phyloP scores from a whole-genome alignment of 164 flowering plant species.

The Taxillus chinensis region DNA sequence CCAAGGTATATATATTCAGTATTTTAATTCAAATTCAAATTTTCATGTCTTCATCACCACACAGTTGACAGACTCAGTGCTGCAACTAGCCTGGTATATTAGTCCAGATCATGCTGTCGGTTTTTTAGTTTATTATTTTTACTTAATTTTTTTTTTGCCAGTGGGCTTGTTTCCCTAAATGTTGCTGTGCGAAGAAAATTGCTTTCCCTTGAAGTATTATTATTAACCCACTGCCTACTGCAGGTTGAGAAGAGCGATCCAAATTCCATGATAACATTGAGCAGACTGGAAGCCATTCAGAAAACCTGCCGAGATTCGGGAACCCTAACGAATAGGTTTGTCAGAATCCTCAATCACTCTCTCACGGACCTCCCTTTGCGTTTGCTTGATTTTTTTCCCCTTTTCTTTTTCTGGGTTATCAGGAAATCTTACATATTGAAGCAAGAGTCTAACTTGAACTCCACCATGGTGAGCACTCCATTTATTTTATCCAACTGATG shows the following conservation, averaged over 20 bases:
- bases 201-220: neutral
- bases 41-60: no score
- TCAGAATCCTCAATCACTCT: neutral
- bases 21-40: neutral
- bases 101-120: no score
- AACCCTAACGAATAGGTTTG: conserved; percentile 43
- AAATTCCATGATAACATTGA: conserved; percentile 47
- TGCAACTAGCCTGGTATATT: no score
- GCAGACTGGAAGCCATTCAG: conserved; percentile 45
- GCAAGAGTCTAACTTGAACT: conserved; percentile 23
- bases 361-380: neutral
- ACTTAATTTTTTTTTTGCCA: no score
- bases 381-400: neutral
- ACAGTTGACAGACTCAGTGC: no score
- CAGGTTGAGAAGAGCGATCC: conserved; percentile 70
- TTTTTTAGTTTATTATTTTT: no score
- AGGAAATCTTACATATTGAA: conserved; percentile 43
- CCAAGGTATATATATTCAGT: conserved; percentile 47
- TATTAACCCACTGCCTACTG: neutral
- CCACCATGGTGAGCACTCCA: conserved; percentile 25
- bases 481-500: neutral
- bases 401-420: conserved; percentile 8
- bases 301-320: conserved; percentile 63
- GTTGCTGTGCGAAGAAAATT: neutral
- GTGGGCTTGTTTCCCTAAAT: no score